These are phyloP conservation scores for Breviolum minutum DNA, from an alignment of 73 alveolate species.

Conservation along the genomic window DNA sequence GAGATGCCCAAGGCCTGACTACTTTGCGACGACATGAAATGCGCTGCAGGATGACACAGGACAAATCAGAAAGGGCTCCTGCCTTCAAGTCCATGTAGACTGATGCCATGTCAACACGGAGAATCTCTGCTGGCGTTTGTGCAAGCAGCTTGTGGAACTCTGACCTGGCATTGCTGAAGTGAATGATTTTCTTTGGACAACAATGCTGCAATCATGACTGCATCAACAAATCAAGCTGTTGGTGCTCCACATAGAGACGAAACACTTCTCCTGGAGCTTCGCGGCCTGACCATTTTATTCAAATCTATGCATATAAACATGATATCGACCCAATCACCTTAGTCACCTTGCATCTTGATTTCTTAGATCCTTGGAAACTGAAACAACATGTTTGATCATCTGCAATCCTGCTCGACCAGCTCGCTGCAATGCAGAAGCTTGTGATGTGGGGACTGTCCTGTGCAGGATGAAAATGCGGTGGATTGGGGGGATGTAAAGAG, in stretches of 20 bases:
- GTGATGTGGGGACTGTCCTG: slow-evolving; percentile 96
- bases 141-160: slow-evolving; percentile 76
- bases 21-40: background rate
- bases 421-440: slow-evolving; percentile 97
- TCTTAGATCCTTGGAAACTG: no score
- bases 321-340: no score
- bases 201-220: background rate
- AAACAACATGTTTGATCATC: no score
- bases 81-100: slow-evolving; percentile 84
- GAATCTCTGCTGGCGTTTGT: slow-evolving; percentile 90
- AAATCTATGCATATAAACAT: background rate
- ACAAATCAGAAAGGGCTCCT: background rate
- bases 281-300: slow-evolving; percentile 79
- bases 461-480: background rate
- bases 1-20: slow-evolving; percentile 76
- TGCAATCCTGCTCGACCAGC: slow-evolving; percentile 97
- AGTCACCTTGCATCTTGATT: no score
- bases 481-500: background rate
- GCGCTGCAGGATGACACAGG: background rate
- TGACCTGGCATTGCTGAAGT: slow-evolving; percentile 45
- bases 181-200: background rate
- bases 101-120: slow-evolving; percentile 80
- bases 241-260: slow-evolving; percentile 72
- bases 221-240: background rate
- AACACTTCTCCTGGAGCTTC: slow-evolving; percentile 95